phyloP scores from a whole-genome alignment of 2,329 filamentous ascomycete genomes.

The Cadophora sp. region DNA sequence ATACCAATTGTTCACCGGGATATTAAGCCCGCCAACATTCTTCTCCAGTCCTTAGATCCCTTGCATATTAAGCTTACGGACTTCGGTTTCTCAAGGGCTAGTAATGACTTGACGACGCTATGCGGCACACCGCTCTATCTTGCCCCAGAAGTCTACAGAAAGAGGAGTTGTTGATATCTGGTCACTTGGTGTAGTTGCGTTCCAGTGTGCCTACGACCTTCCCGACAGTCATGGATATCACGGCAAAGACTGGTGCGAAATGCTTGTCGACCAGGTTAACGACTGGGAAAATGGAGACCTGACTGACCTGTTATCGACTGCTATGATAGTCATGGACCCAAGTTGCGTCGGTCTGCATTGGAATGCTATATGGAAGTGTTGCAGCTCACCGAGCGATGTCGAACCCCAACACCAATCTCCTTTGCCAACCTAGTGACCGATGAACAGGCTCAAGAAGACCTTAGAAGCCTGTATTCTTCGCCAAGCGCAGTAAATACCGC shows the following conservation, averaged over 20 bases:
- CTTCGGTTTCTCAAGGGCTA: slow-evolving; percentile 64
- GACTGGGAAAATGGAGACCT: slow-evolving; percentile 13
- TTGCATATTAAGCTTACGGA: slow-evolving; percentile 51
- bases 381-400: slow-evolving; percentile 12
- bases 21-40: slow-evolving; percentile 34
- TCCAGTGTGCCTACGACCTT: slow-evolving; percentile 74
- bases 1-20: slow-evolving; percentile 25
- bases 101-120: slow-evolving; percentile 83
- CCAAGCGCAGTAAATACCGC: not conserved
- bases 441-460: not conserved
- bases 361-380: slow-evolving; percentile 11
- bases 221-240: not conserved
- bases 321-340: slow-evolving; percentile 15
- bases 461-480: not conserved
- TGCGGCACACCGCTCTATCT: slow-evolving; percentile 96
- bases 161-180: slow-evolving; percentile 75
- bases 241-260: slow-evolving; percentile 10
- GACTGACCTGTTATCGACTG: slow-evolving; percentile 9
- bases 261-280: slow-evolving; percentile 7
- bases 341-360: slow-evolving; percentile 4
- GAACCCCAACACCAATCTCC: slow-evolving; percentile 4
- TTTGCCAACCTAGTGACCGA: not conserved
- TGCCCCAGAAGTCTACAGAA: slow-evolving; percentile 75
- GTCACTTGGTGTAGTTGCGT: slow-evolving; percentile 65
- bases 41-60: slow-evolving; percentile 54